Conservation (phyloP, 192 early-diverging fungal genomes). For the Dissophora ornata region DNA sequence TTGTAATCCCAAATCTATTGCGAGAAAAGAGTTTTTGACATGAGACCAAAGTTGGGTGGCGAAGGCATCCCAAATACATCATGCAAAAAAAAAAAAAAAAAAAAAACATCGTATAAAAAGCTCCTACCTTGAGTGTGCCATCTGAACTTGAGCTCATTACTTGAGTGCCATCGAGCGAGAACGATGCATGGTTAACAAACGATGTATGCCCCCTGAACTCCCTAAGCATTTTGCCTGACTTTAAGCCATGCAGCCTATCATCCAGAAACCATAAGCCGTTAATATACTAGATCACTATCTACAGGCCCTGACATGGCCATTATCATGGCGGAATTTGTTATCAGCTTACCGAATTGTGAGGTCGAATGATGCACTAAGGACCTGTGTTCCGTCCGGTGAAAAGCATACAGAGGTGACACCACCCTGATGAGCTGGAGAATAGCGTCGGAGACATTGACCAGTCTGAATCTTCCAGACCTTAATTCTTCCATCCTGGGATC, state of each 20-base stretch:
- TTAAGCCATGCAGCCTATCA: slow-evolving; percentile 86
- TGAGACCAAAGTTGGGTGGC: too few species aligned
- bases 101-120: too few species aligned
- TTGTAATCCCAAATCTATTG: slow-evolving; percentile 91
- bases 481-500: slow-evolving; percentile 86
- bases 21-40: too few species aligned
- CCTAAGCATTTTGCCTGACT: slow-evolving; percentile 91
- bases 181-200: slow-evolving; percentile 85
- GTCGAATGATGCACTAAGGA: slow-evolving; percentile 87
- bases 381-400: slow-evolving; percentile 78
- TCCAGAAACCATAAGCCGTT: too few species aligned
- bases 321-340: too few species aligned
- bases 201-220: slow-evolving; percentile 94
- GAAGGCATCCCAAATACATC: background rate
- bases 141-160: slow-evolving; percentile 88
- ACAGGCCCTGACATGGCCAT: too few species aligned
- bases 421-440: slow-evolving; percentile 86
- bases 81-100: too few species aligned
- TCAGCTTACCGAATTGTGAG: slow-evolving; percentile 72
- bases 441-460: slow-evolving; percentile 77
- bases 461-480: slow-evolving; percentile 87
- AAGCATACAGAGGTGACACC: slow-evolving; percentile 86
- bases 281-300: too few species aligned
- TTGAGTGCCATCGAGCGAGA: slow-evolving; percentile 73
- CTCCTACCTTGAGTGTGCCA: slow-evolving; percentile 83